Percentiles rank a stretch among this genome's conserved stretches.
phyloP scores from a whole-genome alignment of 2,329 filamentous ascomycete species.

The Phaeoacremonium minimum region DNA sequence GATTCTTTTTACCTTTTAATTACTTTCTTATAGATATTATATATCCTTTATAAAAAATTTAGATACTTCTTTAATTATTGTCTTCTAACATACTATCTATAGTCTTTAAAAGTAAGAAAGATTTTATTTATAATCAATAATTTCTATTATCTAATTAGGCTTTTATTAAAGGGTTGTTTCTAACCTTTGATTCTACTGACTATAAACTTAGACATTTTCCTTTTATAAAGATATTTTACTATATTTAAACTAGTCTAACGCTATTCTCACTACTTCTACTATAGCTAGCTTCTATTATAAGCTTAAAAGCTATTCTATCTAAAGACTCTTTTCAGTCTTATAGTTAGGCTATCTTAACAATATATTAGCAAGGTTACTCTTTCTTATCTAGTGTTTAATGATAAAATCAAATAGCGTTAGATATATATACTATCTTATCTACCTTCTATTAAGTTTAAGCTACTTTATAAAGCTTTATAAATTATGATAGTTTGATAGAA shows the following conservation, averaged over 20 bases:
- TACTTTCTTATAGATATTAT: no score
- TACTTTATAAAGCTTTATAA: conserved; percentile 10
- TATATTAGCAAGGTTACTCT: conserved; percentile 5
- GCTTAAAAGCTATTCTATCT: background rate
- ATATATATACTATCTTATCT: conserved; percentile 1
- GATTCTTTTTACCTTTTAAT: no score
- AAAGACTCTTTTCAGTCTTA: background rate
- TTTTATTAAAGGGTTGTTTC: background rate
- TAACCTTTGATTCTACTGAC: no score
- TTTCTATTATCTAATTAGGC: background rate
- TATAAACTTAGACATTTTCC: background rate
- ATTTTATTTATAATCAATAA: background rate
- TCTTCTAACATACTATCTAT: no score
- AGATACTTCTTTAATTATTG: no score
- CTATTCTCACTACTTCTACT: background rate
- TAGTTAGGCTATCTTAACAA: conserved; percentile 3
- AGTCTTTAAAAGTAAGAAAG: background rate
- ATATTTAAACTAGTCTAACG: background rate
- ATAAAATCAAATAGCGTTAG: conserved; percentile 9
- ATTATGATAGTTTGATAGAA: conserved; percentile 8
- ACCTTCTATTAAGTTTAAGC: background rate
- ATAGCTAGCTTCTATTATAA: conserved; percentile 1
- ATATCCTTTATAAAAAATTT: no score
- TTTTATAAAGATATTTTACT: background rate
- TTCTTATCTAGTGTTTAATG: conserved; percentile 8